Base-by-base conservation (phyloP, 1,139 yeast genomes). In the Blastobotrys indianensis region DNA sequence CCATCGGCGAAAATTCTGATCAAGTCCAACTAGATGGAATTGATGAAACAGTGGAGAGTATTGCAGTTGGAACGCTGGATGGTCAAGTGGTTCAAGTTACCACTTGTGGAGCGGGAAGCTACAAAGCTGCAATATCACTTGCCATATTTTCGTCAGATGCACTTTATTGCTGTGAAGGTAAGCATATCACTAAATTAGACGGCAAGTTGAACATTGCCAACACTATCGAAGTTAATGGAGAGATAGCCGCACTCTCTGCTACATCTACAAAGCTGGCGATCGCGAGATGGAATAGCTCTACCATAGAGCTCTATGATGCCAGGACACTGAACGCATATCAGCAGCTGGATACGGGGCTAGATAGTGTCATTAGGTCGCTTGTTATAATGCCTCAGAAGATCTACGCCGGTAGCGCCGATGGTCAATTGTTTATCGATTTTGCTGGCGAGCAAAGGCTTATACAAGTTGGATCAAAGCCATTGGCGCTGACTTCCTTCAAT, bases 41-140 rank as follows among this genome's bases (percentile, higher is more conserved):
- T 20, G 25, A 20, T 7, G 25, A 20, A 20, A 7, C 17, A 12
- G 16, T n/a, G 2, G 44, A 41, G 12, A 17, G 36, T 4, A 9
- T 41, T 6, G 44, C 31, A n/a, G 32, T 41, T 2, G 44, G 39
- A 13, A 17, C 20, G 29, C 1, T 41, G 5, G 12, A 28, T 20
- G 20, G 20, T 3, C n/a, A 4, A 11, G 32, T 41, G 2, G 9
- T 13, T 8, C 44, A 41, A 20, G 31, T 36, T n/a, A 17, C 44
- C 9, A 6, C 5, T 2, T 16, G 12, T 17, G 36, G 44, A 8
- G 30, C 20, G 4, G n/a, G n/a, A 13, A 11, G 10, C 5, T 33
- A 16, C 17, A 13, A 33, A 4, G 13, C 7, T 12, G 36, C 15
- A 11, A 9, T 33, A 13, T 3, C 13, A 9, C 10, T 10, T 7